These are phyloP conservation scores for Saccharomyces hybrid DNA, from an alignment of 1,139 yeast species.

Conservation along the genomic window DNA sequence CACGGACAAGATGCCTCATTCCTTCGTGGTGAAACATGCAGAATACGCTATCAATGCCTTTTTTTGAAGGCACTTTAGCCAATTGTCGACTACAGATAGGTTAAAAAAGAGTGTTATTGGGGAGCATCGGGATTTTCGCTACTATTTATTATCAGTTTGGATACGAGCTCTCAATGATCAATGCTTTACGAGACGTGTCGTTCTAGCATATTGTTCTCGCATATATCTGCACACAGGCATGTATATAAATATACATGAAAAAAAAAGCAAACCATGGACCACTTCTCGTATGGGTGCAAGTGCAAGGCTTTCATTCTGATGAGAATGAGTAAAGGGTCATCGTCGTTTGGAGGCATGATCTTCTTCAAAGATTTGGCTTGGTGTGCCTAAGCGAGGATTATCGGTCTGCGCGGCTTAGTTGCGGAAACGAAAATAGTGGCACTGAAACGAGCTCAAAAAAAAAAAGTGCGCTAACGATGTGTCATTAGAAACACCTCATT, in stretches of 20 bases:
- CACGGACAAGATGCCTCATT: slow-evolving; percentile 16
- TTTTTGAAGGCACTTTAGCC: slow-evolving; percentile 5
- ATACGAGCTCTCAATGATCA: not conserved
- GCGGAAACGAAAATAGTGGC: not conserved
- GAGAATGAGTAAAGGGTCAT: not conserved
- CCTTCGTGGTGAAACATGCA: slow-evolving; percentile 19
- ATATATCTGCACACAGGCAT: not conserved
- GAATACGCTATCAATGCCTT: slow-evolving; percentile 14
- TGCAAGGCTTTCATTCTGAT: not conserved
- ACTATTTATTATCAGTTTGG: too few relatives aligned
- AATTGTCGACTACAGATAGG: too few relatives aligned
- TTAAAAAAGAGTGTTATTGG: not conserved
- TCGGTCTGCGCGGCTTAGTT: slow-evolving; percentile 1
- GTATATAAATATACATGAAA: not conserved
- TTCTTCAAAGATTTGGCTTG: not conserved
- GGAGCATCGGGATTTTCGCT: not conserved
- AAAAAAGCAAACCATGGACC: not conserved
- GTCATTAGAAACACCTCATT: not conserved
- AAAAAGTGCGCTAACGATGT: not conserved
- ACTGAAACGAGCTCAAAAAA: not conserved
- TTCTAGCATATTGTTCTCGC: not conserved
- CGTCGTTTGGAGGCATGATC: not conserved
- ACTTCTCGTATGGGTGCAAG: not conserved
- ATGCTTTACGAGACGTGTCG: not conserved
- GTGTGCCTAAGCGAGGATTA: not conserved